Conservation (phyloP, 2,329 filamentous ascomycete species). For the Pyrenophora graminea region DNA sequence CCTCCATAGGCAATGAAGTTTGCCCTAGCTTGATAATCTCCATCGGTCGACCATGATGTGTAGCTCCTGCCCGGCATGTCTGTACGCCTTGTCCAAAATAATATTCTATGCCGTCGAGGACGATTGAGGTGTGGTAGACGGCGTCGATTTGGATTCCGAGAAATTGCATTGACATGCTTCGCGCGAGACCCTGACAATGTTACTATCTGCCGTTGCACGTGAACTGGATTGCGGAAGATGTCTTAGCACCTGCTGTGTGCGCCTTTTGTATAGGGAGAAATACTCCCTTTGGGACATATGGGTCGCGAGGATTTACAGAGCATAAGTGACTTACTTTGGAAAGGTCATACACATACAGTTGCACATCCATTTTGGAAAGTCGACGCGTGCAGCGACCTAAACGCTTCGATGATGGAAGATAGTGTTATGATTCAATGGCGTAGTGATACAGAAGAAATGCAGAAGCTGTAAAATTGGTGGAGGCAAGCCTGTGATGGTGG, state of each 20-base stretch:
- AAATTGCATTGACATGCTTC: slow-evolving; percentile 59
- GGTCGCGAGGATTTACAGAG: too few species aligned
- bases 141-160: slow-evolving; percentile 80
- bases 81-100: slow-evolving; percentile 89
- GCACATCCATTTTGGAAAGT: slow-evolving; percentile 51
- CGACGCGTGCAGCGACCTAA: neutral
- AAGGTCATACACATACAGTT: slow-evolving; percentile 59
- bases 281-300: neutral
- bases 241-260: neutral
- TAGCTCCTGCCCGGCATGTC: slow-evolving; percentile 76
- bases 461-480: neutral
- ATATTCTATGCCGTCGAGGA: slow-evolving; percentile 84
- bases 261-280: neutral
- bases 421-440: neutral
- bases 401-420: neutral
- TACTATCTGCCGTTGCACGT: neutral
- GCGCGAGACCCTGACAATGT: slow-evolving; percentile 56
- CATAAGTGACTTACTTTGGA: slow-evolving; percentile 42
- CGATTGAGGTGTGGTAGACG: slow-evolving; percentile 91
- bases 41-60: slow-evolving; percentile 84
- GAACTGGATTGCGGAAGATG: neutral
- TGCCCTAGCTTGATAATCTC: slow-evolving; percentile 74
- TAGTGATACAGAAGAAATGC: neutral
- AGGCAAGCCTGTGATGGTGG: neutral
- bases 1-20: slow-evolving; percentile 77